Percentiles rank a stretch among this genome's conserved stretches.
phyloP scores from a whole-genome alignment of 192 early-diverging fungal genomes.

The Coemansia sp. region DNA sequence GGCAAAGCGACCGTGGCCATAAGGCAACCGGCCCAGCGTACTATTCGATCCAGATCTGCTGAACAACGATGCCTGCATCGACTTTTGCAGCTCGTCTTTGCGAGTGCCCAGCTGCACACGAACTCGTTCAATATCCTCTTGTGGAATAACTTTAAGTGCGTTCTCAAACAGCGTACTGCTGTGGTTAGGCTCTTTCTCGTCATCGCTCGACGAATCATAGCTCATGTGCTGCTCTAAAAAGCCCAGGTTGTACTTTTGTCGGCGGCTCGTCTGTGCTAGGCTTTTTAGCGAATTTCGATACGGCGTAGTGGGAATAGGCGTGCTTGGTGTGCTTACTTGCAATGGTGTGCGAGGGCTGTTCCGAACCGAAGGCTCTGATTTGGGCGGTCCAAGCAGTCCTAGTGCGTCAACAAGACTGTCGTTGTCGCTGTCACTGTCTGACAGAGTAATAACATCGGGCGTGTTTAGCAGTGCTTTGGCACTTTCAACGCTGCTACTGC shows the following conservation, averaged over 20 bases:
- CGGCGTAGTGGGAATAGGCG: neutral
- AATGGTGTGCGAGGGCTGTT: conserved; percentile 1
- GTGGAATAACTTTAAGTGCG: conserved; percentile 2
- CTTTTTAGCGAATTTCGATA: conserved; percentile 40
- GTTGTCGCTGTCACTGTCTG: conserved; percentile 29
- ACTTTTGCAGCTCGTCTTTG: neutral
- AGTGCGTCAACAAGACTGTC: conserved; percentile 28
- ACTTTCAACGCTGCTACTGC: neutral
- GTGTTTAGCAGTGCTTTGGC: neutral
- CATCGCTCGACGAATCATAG: conserved; percentile 1
- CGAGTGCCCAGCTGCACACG: conserved; percentile 8
- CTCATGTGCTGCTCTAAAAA: conserved; percentile 31
- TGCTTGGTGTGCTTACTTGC: neutral
- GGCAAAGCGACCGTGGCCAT: neutral
- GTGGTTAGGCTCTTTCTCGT: neutral
- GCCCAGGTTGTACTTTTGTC: conserved; percentile 24
- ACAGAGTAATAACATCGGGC: neutral
- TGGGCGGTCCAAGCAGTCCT: conserved; percentile 15
- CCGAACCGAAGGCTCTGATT: neutral
- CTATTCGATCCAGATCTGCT: neutral
- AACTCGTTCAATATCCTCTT: conserved; percentile 11
- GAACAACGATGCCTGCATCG: conserved; percentile 15
- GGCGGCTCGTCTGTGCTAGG: conserved; percentile 24
- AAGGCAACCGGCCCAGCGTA: neutral
- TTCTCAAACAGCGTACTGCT: neutral